These are phyloP conservation scores for Asterophora parasitica DNA, from an alignment of 768 basidiomycete genomes.

Conservation along the genomic window DNA sequence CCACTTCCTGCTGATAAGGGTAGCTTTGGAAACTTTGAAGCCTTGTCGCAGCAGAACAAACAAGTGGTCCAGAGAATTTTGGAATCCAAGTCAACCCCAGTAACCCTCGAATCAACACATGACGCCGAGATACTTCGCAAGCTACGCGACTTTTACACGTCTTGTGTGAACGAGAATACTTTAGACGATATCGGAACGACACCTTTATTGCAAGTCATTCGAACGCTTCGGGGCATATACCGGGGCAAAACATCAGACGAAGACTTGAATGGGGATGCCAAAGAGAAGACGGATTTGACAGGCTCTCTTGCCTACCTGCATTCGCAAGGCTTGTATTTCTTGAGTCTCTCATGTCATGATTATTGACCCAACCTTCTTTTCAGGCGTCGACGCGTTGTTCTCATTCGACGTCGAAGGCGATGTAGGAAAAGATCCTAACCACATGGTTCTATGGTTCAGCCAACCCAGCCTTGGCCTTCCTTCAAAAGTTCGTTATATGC, in stretches of 20 bases:
- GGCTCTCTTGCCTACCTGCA: conserved; percentile 83
- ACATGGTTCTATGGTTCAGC: conserved; percentile 81
- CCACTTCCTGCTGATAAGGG: conserved; percentile 86
- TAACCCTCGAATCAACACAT: conserved; percentile 39
- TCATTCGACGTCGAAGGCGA: conserved; percentile 87
- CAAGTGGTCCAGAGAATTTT: conserved; percentile 72
- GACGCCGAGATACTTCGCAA: conserved; percentile 50
- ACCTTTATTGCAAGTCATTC: conserved; percentile 67
- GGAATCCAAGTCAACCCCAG: conserved; percentile 39
- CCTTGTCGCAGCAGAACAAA: conserved; percentile 70
- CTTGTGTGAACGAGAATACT: conserved; percentile 77
- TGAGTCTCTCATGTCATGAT: neutral
- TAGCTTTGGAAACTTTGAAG: conserved; percentile 65
- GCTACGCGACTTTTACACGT: conserved; percentile 67
- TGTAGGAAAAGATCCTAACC: conserved; percentile 77
- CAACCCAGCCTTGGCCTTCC: conserved; percentile 81
- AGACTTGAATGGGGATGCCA: conserved; percentile 15
- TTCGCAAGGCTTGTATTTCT: conserved; percentile 57
- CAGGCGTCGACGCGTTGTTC: conserved; percentile 77
- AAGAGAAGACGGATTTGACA: conserved; percentile 58
- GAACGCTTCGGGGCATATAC: conserved; percentile 56
- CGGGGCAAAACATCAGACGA: conserved; percentile 40
- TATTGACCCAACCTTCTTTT: conserved; percentile 3
- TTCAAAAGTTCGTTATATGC: conserved; percentile 56
- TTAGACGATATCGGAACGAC: conserved; percentile 68